These are phyloP conservation scores for Podila horticola DNA, from an alignment of 192 early-diverging fungal species.

Conservation along the genomic window DNA sequence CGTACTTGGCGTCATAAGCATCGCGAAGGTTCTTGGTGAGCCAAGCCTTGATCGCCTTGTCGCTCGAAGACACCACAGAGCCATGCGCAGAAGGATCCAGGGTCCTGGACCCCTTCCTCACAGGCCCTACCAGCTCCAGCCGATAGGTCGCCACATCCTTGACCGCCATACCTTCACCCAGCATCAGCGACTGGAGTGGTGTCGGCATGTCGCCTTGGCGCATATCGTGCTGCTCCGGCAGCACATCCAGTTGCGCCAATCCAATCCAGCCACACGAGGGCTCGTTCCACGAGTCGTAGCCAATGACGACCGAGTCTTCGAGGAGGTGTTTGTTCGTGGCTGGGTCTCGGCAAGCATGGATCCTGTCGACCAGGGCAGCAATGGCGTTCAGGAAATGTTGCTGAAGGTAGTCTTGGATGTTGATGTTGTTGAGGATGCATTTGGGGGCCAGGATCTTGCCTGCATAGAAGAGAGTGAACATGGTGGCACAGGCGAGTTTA, in stretches of 20 bases:
- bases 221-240: constrained; percentile 53
- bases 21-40: constrained; percentile 25
- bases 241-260: constrained; percentile 40
- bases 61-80: constrained; percentile 36
- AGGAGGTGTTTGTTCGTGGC: constrained; percentile 22
- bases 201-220: constrained; percentile 64
- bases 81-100: constrained; percentile 37
- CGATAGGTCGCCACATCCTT: constrained; percentile 43
- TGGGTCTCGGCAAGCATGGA: constrained; percentile 25
- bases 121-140: constrained; percentile 23
- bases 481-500: constrained; percentile 60
- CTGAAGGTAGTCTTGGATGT: constrained; percentile 66
- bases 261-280: constrained; percentile 64
- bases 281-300: constrained; percentile 69
- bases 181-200: constrained; percentile 53
- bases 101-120: constrained; percentile 27
- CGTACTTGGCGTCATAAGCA: constrained; percentile 25
- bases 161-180: constrained; percentile 52
- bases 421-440: constrained; percentile 49
- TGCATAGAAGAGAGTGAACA: constrained; percentile 68
- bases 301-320: constrained; percentile 56
- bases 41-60: constrained; percentile 50
- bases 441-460: constrained; percentile 59
- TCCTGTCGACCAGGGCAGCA: constrained; percentile 39
- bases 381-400: constrained; percentile 58